phyloP scores from a whole-genome alignment of 2,329 filamentous ascomycete genomes.

The Phaeosphaeriaceae sp. region DNA sequence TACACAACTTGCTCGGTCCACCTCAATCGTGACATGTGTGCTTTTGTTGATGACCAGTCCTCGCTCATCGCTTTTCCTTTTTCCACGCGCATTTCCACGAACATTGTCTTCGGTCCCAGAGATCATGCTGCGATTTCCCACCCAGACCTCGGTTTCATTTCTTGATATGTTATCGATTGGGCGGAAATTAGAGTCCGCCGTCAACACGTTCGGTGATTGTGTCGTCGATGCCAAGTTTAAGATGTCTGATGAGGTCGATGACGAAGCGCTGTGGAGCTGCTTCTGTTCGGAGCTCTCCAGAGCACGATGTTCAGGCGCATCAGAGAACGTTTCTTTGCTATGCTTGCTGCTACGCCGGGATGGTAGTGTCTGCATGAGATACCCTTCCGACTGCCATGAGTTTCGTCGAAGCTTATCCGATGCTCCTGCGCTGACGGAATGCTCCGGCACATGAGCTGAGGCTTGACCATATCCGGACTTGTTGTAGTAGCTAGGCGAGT shows the following conservation, averaged over 20 bases:
- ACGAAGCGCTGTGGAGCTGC: conserved; percentile 1
- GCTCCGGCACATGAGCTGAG: conserved; percentile 1
- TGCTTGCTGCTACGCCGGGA: conserved; percentile 11
- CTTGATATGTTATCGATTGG: conserved; percentile 26
- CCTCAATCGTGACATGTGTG: conserved; percentile 40
- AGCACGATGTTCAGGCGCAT: neutral
- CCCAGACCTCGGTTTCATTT: conserved; percentile 32
- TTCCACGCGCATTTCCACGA: conserved; percentile 5
- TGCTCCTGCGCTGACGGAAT: neutral
- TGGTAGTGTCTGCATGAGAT: conserved; percentile 19
- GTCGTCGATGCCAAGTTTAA: conserved; percentile 9
- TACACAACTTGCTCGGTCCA: conserved; percentile 26
- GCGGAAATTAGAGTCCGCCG: conserved; percentile 29
- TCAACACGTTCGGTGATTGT: conserved; percentile 19
- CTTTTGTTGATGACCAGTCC: conserved; percentile 39
- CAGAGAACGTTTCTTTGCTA: neutral
- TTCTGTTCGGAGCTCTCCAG: neutral
- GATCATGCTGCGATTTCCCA: conserved; percentile 23
- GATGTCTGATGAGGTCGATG: conserved; percentile 12
- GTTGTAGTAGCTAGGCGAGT: conserved; percentile 24
- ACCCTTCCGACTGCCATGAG: conserved; percentile 20
- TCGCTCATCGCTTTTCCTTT: conserved; percentile 5
- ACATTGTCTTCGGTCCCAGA: conserved; percentile 22
- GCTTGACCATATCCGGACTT: conserved; percentile 9
- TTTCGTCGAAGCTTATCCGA: conserved; percentile 3